Conservation (phyloP, 306 rosid species). For the Hippophae rhamnoides region DNA sequence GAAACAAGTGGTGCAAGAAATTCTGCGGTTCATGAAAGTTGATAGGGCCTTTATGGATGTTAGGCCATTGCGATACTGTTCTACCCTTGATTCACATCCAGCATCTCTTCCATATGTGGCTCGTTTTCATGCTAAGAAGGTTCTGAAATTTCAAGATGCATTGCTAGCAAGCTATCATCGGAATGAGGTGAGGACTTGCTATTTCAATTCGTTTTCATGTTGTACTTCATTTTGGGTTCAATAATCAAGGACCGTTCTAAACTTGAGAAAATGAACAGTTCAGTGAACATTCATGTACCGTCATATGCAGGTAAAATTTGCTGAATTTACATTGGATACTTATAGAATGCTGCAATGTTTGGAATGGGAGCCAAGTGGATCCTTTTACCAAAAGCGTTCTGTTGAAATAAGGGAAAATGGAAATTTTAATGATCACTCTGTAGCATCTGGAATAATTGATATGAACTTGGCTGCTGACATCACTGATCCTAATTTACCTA, state of each 20-base stretch:
- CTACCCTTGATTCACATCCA: constrained; percentile 55
- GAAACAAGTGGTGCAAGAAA: constrained; percentile 93
- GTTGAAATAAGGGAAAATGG: constrained; percentile 61
- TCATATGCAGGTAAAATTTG: constrained; percentile 81
- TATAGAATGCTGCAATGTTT: constrained; percentile 89
- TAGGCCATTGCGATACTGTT: constrained; percentile 78
- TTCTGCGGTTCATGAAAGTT: constrained; percentile 66
- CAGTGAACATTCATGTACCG: constrained; percentile 21
- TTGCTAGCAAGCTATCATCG: constrained; percentile 79
- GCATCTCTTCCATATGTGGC: constrained; percentile 74
- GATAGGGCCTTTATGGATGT: constrained; percentile 53
- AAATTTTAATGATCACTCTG: constrained; percentile 59
- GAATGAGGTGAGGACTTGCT: constrained; percentile 56
- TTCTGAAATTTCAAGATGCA: constrained; percentile 79
- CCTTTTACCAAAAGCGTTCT: constrained; percentile 57
- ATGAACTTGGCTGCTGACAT: constrained; percentile 76
- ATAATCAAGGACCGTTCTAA: not conserved
- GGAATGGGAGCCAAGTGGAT: constrained; percentile 95
- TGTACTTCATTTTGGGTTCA: constrained; percentile 5
- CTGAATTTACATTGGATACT: constrained; percentile 82
- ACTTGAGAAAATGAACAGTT: constrained; percentile 6
- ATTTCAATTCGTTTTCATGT: constrained; percentile 10
- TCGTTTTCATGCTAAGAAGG: constrained; percentile 91
- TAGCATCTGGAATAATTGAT: constrained; percentile 77
- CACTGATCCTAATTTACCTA: constrained; percentile 75